phyloP scores from a whole-genome alignment of 2,329 filamentous ascomycete species.

The Trichoderma sp. region DNA sequence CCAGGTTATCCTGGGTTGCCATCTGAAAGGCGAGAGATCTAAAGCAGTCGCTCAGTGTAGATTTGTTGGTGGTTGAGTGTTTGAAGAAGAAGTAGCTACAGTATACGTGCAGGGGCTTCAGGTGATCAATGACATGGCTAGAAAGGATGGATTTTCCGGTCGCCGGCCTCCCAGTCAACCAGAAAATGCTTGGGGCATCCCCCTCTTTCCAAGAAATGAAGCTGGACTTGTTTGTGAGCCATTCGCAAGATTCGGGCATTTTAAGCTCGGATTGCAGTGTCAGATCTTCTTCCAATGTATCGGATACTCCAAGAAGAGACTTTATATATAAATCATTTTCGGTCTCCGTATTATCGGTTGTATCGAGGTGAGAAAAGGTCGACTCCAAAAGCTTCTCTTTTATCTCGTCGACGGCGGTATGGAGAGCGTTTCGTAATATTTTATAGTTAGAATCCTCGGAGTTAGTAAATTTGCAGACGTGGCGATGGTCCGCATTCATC shows the following conservation, averaged over 20 bases:
- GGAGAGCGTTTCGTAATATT: conserved; percentile 14
- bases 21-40: conserved; percentile 5
- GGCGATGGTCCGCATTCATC: conserved; percentile 16
- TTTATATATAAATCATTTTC: background rate
- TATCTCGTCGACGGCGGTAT: conserved; percentile 10
- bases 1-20: background rate
- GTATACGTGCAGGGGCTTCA: background rate
- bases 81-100: conserved; percentile 15
- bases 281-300: conserved; percentile 11
- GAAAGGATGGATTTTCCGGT: conserved; percentile 11
- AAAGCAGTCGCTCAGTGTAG: background rate
- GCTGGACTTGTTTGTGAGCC: background rate
- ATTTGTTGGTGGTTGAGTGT: background rate
- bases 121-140: background rate
- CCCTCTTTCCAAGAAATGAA: background rate
- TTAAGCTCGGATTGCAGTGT: background rate
- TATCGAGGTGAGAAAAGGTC: background rate
- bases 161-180: conserved; percentile 5
- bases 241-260: conserved; percentile 11
- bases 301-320: background rate
- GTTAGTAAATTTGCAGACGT: conserved; percentile 4
- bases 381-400: background rate
- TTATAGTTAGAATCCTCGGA: conserved; percentile 7
- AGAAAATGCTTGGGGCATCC: background rate
- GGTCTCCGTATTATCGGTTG: background rate